These are phyloP conservation scores for Pyrenochaeta sp. DNA, from an alignment of 2,329 filamentous ascomycete genomes.

Conservation along the genomic window DNA sequence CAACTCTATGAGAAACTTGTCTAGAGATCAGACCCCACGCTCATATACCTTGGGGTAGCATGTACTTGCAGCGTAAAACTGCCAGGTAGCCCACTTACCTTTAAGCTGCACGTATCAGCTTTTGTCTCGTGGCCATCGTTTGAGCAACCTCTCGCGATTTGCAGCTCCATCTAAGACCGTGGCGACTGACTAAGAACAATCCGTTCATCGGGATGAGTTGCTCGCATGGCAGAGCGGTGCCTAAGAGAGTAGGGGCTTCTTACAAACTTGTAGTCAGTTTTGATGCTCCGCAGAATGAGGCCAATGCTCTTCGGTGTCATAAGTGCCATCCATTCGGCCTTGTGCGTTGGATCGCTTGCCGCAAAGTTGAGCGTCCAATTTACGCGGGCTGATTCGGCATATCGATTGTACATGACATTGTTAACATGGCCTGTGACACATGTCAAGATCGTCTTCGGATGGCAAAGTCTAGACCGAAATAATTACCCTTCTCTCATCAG, in stretches of 20 bases:
- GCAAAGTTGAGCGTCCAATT: constrained; percentile 81
- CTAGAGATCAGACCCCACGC: no score
- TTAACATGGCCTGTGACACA: constrained; percentile 76
- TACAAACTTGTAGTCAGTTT: constrained; percentile 88
- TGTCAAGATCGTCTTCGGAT: constrained; percentile 5
- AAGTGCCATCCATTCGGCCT: constrained; percentile 72
- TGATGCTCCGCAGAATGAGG: constrained; percentile 81
- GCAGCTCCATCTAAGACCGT: neutral
- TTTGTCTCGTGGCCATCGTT: no score
- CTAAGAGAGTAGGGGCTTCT: constrained; percentile 43
- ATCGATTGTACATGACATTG: constrained; percentile 83
- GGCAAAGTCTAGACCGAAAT: constrained; percentile 4
- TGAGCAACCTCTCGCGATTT: neutral
- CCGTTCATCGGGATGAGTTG: neutral
- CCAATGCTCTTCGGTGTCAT: constrained; percentile 73
- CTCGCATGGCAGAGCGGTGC: neutral
- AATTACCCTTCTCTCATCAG: constrained; percentile 21
- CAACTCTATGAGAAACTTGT: neutral
- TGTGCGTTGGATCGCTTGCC: constrained; percentile 67
- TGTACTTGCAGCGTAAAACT: no score
- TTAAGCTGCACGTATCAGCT: no score
- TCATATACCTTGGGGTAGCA: no score
- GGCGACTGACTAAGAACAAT: neutral
- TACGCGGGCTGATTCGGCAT: constrained; percentile 81
- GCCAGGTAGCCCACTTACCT: no score